These are phyloP conservation scores for Collybia mongolica DNA, from an alignment of 768 basidiomycete genomes.

Conservation along the genomic window DNA sequence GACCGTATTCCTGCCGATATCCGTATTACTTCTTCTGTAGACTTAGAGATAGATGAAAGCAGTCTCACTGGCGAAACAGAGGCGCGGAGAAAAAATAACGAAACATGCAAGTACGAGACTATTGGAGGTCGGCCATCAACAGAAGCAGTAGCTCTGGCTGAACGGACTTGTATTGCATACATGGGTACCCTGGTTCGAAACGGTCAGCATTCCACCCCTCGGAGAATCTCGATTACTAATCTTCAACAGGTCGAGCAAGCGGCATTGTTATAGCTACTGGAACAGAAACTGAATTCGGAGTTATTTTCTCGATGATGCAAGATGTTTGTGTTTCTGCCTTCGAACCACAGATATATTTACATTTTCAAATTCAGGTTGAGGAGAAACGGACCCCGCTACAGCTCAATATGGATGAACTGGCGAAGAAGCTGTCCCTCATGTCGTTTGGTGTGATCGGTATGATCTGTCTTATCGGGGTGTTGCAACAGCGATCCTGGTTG, in stretches of 20 bases:
- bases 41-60: conserved; percentile 94
- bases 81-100: conserved; percentile 65
- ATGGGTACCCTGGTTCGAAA: conserved; percentile 96
- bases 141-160: conserved; percentile 65
- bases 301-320: conserved; percentile 98
- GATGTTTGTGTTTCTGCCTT: conserved; percentile 53
- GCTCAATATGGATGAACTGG: conserved; percentile 94
- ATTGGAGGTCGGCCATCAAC: conserved; percentile 24
- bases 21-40: conserved; percentile 75
- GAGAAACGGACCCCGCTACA: conserved; percentile 93
- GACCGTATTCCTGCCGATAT: conserved; percentile 95
- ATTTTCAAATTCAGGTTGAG: conserved; percentile 49
- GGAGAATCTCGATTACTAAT: neutral
- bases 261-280: conserved; percentile 91
- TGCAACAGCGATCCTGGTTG: conserved; percentile 85
- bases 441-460: conserved; percentile 95
- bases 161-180: conserved; percentile 85
- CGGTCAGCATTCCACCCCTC: conserved; percentile 44
- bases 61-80: conserved; percentile 93
- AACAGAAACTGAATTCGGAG: conserved; percentile 88
- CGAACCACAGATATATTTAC: neutral
- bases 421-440: conserved; percentile 83
- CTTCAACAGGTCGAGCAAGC: conserved; percentile 61
- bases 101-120: conserved; percentile 49
- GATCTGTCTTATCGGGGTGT: conserved; percentile 87